Evolutionary conservation across 2,329 filamentous ascomycete genomes (phyloP).

Genomic region (Monilinia aucupariae): DNA sequence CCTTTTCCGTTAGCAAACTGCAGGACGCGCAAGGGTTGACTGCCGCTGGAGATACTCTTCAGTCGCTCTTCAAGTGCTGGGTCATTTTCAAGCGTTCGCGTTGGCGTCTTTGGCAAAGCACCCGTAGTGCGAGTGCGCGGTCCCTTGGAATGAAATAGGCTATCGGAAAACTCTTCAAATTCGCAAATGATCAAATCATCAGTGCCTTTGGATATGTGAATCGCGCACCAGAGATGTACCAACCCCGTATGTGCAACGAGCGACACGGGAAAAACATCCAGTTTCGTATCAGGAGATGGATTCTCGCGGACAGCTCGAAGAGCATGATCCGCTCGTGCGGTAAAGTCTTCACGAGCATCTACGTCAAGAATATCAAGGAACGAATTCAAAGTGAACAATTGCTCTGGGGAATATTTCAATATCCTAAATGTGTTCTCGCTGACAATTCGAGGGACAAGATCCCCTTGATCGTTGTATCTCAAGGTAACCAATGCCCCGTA

Average conservation of each 20-base stretch:
- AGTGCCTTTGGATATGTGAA: slow-evolving; percentile 49
- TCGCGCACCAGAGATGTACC: slow-evolving; percentile 13
- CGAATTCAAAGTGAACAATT: slow-evolving; percentile 67
- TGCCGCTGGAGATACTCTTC: slow-evolving; percentile 69
- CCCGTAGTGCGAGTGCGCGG: slow-evolving; percentile 36
- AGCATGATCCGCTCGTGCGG: slow-evolving; percentile 7
- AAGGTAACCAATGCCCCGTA: slow-evolving; percentile 75
- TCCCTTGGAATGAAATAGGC: slow-evolving; percentile 40
- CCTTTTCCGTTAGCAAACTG: slow-evolving; percentile 73
- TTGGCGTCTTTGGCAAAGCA: slow-evolving; percentile 51
- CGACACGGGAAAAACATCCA: slow-evolving; percentile 80
- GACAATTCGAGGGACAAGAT: slow-evolving; percentile 63
- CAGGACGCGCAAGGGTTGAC: slow-evolving; percentile 70
- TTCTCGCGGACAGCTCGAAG: slow-evolving; percentile 1
- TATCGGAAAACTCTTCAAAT: slow-evolving; percentile 80
- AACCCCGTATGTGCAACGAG: slow-evolving; percentile 11
- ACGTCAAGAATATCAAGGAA: slow-evolving; percentile 86
- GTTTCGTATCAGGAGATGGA: slow-evolving; percentile 57
- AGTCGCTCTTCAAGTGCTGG: slow-evolving; percentile 69
- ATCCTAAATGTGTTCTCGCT: slow-evolving; percentile 76
- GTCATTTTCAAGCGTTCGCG: slow-evolving; percentile 67
- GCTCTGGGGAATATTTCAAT: slow-evolving; percentile 69
- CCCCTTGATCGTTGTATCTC: slow-evolving; percentile 62
- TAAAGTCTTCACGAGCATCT: slow-evolving; percentile 47
- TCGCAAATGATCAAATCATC: slow-evolving; percentile 76